phyloP scores from a whole-genome alignment of 352 stramenopile genomes.

The Bremia lactucae region DNA sequence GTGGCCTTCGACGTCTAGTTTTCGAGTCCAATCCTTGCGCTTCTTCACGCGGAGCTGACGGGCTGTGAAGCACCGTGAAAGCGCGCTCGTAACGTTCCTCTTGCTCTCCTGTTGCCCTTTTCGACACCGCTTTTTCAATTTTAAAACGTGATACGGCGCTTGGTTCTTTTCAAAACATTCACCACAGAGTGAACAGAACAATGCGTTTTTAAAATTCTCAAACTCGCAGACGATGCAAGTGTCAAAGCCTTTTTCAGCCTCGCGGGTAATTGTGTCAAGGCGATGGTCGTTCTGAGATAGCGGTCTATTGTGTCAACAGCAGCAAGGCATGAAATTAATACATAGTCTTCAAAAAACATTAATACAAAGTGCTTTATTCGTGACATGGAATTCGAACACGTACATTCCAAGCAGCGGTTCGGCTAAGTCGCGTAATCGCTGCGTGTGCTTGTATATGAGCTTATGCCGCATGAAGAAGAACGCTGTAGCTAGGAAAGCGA shows the following conservation, averaged over 20 bases:
- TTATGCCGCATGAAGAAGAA: slow-evolving; percentile 47
- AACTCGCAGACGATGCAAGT: slow-evolving; percentile 38
- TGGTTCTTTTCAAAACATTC: slow-evolving; percentile 24
- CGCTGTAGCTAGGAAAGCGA: slow-evolving; percentile 26
- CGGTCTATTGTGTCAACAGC: slow-evolving; percentile 1
- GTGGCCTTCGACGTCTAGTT: slow-evolving; percentile 40
- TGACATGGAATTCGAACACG: neutral
- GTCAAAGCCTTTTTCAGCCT: slow-evolving; percentile 39
- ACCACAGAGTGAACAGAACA: slow-evolving; percentile 39
- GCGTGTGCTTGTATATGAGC: slow-evolving; percentile 29
- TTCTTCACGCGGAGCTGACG: slow-evolving; percentile 29
- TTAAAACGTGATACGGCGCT: neutral
- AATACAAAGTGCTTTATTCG: slow-evolving; percentile 4
- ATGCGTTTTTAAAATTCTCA: slow-evolving; percentile 46
- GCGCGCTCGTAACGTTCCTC: neutral
- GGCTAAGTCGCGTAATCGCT: slow-evolving; percentile 34
- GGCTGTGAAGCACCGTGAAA: slow-evolving; percentile 16
- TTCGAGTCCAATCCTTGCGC: slow-evolving; percentile 47
- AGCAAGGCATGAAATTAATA: too few relatives aligned
- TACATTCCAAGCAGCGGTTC: slow-evolving; percentile 46
- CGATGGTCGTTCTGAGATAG: slow-evolving; percentile 24
- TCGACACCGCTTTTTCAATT: neutral
- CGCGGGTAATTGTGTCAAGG: slow-evolving; percentile 37
- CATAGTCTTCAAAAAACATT: neutral
- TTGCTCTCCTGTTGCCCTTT: slow-evolving; percentile 8